phyloP scores from a whole-genome alignment of 768 basidiomycete genomes.

The Amanita muscaria region DNA sequence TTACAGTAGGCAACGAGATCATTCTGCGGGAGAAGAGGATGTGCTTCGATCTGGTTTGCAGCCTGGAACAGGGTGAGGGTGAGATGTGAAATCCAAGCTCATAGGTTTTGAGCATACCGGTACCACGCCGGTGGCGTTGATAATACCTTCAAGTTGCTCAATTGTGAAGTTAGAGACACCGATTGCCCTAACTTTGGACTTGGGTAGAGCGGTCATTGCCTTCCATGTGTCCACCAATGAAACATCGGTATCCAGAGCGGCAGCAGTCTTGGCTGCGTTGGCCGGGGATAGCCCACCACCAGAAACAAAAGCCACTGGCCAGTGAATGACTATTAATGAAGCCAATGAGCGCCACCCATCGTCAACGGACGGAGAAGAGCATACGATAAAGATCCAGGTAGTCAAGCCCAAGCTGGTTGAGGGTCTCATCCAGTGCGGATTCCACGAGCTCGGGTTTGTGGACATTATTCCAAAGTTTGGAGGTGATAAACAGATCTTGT shows the following conservation, averaged over 20 bases:
- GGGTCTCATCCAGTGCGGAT: conserved; percentile 68
- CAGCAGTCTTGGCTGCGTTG: conserved; percentile 32
- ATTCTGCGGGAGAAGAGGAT: conserved; percentile 71
- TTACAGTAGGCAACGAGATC: conserved; percentile 65
- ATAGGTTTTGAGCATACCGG: conserved; percentile 56
- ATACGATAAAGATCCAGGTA: conserved; percentile 78
- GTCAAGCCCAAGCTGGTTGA: conserved; percentile 58
- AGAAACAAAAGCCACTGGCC: conserved; percentile 64
- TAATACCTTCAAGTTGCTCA: conserved; percentile 56
- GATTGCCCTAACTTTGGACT: conserved; percentile 61
- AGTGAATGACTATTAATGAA: conserved; percentile 55
- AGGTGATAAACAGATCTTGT: conserved; percentile 74
- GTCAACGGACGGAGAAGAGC: background rate
- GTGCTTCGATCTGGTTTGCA: conserved; percentile 77
- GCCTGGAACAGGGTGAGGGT: conserved; percentile 23
- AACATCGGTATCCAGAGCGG: conserved; percentile 47
- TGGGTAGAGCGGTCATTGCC: conserved; percentile 62
- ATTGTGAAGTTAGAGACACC: conserved; percentile 82
- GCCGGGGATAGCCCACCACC: conserved; percentile 48
- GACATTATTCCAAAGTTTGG: conserved; percentile 75
- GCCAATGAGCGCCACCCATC: background rate
- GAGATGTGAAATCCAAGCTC: background rate
- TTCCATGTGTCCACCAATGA: conserved; percentile 78
- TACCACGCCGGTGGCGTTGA: conserved; percentile 58
- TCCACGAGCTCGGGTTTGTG: conserved; percentile 62